Evolutionary conservation across 1,284 basidiomycete species (phyloP).

Genomic region (Hypsizygus ulmarius): DNA sequence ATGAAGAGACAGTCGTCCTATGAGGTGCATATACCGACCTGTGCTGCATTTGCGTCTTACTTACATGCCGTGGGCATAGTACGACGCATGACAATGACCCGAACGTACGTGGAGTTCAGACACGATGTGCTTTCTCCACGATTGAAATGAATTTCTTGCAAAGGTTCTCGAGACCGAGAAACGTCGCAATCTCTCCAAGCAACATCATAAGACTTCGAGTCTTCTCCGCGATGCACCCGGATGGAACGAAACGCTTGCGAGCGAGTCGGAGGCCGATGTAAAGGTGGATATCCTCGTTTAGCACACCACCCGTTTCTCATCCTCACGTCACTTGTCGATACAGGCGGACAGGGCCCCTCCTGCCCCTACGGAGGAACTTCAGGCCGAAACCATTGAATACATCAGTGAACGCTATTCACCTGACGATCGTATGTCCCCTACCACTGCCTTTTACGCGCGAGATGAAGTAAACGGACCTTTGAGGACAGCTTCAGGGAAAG

Average conservation of each 20-base stretch:
- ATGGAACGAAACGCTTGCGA: constrained; percentile 73
- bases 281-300: constrained; percentile 44
- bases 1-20: constrained; percentile 7
- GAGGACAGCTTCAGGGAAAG: constrained; percentile 30
- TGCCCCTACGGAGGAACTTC: constrained; percentile 26
- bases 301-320: background rate
- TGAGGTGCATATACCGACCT: constrained; percentile 16
- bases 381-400: constrained; percentile 38
- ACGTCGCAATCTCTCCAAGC: constrained; percentile 45
- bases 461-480: constrained; percentile 42
- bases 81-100: constrained; percentile 66
- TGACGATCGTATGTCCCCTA: constrained; percentile 30
- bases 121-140: background rate
- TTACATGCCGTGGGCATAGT: constrained; percentile 30
- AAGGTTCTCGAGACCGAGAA: constrained; percentile 60
- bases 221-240: constrained; percentile 61
- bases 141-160: background rate
- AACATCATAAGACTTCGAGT: constrained; percentile 51
- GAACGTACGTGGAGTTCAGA: constrained; percentile 36
- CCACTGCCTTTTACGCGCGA: constrained; percentile 32
- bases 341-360: constrained; percentile 39
- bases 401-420: constrained; percentile 33
- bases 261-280: constrained; percentile 63
- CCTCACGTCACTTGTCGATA: background rate
- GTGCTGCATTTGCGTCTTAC: background rate